These are phyloP conservation scores for Apiotrichum mycotoxinovorans DNA, from an alignment of 1,284 basidiomycete genomes.

Conservation along the genomic window DNA sequence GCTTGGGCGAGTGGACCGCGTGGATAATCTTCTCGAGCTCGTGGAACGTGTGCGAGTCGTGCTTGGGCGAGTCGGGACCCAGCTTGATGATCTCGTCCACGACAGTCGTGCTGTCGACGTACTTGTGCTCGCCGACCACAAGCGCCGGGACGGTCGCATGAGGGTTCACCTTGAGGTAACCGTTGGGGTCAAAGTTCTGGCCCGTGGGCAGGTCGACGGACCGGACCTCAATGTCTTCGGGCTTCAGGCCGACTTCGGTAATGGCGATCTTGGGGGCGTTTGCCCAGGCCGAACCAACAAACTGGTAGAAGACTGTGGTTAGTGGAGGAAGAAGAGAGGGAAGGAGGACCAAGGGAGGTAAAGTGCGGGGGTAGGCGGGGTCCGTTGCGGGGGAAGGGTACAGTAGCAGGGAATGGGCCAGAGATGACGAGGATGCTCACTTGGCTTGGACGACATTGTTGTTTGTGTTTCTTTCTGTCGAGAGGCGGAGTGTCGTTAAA, in stretches of 20 bases:
- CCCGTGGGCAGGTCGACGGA: constrained; percentile 49
- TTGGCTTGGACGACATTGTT: too few relatives aligned
- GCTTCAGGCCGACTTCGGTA: constrained; percentile 35
- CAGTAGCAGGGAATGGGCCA: too few relatives aligned
- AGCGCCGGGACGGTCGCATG: constrained; percentile 60
- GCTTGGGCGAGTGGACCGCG: constrained; percentile 56
- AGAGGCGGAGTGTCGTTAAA: too few relatives aligned
- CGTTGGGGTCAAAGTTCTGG: constrained; percentile 60
- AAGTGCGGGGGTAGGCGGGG: too few relatives aligned
- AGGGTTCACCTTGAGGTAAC: constrained; percentile 58
- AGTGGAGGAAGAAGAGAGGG: neutral
- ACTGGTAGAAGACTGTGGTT: constrained; percentile 34
- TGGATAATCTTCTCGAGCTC: constrained; percentile 35
- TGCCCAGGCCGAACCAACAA: constrained; percentile 40
- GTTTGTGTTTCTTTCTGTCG: too few relatives aligned
- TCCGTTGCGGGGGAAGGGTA: neutral
- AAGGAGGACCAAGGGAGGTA: neutral
- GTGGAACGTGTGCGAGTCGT: constrained; percentile 32
- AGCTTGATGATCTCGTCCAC: constrained; percentile 55
- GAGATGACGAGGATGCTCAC: too few relatives aligned
- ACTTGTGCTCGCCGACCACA: constrained; percentile 30
- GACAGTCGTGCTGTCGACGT: constrained; percentile 46
- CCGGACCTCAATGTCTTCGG: constrained; percentile 31
- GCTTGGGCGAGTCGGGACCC: constrained; percentile 49
- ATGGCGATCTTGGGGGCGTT: constrained; percentile 45